These are phyloP conservation scores for Brassica nigra DNA, from an alignment of 345 rosid species.

Conservation along the genomic window DNA sequence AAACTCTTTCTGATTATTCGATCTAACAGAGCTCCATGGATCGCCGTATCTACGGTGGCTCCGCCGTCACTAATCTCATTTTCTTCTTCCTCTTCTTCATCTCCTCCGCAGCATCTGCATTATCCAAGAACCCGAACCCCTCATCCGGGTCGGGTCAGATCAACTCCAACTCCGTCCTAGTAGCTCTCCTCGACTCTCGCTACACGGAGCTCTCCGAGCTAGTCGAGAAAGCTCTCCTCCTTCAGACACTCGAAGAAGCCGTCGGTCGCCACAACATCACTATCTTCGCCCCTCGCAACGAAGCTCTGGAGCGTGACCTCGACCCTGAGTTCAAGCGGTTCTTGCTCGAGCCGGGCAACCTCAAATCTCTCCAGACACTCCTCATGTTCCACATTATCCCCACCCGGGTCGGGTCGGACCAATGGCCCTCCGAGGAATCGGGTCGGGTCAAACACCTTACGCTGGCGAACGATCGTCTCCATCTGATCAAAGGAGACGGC, in stretches of 20 bases:
- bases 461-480: slow-evolving; percentile 43
- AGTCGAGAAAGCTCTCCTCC: slow-evolving; percentile 70
- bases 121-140: slow-evolving; percentile 32
- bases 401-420: slow-evolving; percentile 42
- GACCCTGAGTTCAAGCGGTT: slow-evolving; percentile 80
- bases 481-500: slow-evolving; percentile 41
- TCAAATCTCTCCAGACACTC: slow-evolving; percentile 70
- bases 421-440: slow-evolving; percentile 40
- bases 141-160: slow-evolving; percentile 50
- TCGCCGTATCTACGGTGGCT: slow-evolving; percentile 39
- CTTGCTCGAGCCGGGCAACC: slow-evolving; percentile 74
- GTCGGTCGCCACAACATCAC: slow-evolving; percentile 65
- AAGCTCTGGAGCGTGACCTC: slow-evolving; percentile 69
- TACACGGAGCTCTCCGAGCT: slow-evolving; percentile 75
- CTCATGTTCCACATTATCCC: slow-evolving; percentile 67
- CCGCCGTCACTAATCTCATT: slow-evolving; percentile 18
- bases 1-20: slow-evolving; percentile 28
- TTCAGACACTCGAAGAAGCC: slow-evolving; percentile 63
- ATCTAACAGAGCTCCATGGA: slow-evolving; percentile 40
- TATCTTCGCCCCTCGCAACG: slow-evolving; percentile 76
- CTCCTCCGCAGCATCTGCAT: slow-evolving; percentile 4
- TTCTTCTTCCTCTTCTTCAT: slow-evolving; percentile 4
- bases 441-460: slow-evolving; percentile 43
- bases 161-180: slow-evolving; percentile 77
- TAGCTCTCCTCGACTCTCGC: slow-evolving; percentile 84